Conservation (phyloP, 169 alveolate genomes). For the Cytauxzoon felis region DNA sequence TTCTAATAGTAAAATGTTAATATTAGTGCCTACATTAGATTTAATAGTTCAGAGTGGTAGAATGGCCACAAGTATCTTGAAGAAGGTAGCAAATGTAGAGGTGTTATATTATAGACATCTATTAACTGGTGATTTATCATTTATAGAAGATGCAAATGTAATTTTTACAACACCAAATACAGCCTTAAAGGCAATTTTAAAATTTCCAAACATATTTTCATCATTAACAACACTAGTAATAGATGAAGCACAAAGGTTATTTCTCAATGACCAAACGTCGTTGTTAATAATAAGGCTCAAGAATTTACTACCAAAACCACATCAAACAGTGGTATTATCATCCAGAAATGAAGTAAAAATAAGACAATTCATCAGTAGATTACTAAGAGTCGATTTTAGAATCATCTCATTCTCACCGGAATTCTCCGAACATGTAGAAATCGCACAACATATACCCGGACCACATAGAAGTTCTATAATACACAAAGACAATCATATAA, state of each 20-base stretch:
- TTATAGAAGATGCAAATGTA: slow-evolving; percentile 25
- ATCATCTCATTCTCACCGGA: slow-evolving; percentile 49
- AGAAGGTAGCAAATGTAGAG: slow-evolving; percentile 17
- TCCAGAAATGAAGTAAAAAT: slow-evolving; percentile 27
- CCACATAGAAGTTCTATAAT: slow-evolving; percentile 37
- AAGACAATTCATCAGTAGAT: slow-evolving; percentile 33
- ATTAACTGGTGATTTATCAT: not conserved
- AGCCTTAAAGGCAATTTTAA: slow-evolving; percentile 29
- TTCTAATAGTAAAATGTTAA: slow-evolving; percentile 8
- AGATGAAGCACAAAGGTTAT: slow-evolving; percentile 50
- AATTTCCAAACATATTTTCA: slow-evolving; percentile 4
- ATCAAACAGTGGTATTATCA: slow-evolving; percentile 40
- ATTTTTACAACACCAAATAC: slow-evolving; percentile 50
- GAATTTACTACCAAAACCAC: slow-evolving; percentile 19
- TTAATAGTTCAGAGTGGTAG: slow-evolving; percentile 43
- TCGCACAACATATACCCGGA: slow-evolving; percentile 53
- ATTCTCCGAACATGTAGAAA: not conserved
- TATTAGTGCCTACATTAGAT: slow-evolving; percentile 57
- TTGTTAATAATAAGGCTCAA: slow-evolving; percentile 16
- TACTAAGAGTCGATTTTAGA: slow-evolving; percentile 45
- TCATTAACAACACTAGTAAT: slow-evolving; percentile 25
- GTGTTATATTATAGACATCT: slow-evolving; percentile 35
- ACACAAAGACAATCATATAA: not conserved
- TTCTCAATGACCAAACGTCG: slow-evolving; percentile 26
- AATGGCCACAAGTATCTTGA: slow-evolving; percentile 28